These are phyloP conservation scores for Suillus plorans DNA, from an alignment of 768 basidiomycete species.

Conservation along the genomic window DNA sequence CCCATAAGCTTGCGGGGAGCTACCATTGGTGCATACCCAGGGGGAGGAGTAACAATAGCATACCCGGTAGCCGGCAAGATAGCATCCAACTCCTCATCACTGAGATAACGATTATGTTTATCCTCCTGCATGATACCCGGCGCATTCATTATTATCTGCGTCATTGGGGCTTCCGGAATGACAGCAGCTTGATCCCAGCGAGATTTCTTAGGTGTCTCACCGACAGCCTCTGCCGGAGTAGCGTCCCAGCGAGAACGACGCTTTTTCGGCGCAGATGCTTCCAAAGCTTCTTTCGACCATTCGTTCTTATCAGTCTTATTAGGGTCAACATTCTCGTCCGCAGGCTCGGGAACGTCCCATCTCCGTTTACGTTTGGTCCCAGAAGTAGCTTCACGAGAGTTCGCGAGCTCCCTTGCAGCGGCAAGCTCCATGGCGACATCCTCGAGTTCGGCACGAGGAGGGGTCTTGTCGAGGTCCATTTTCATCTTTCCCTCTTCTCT, in stretches of 20 bases:
- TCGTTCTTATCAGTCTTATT: constrained; percentile 59
- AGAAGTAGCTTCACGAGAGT: constrained; percentile 40
- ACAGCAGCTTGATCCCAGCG: constrained; percentile 97
- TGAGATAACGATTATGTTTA: constrained; percentile 93
- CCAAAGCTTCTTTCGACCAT: constrained; percentile 76
- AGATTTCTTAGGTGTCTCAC: constrained; percentile 83
- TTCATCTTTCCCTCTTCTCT: constrained; percentile 71
- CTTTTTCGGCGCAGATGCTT: constrained; percentile 80
- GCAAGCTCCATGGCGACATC: constrained; percentile 71
- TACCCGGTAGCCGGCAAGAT: constrained; percentile 88
- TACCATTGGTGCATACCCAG: constrained; percentile 84
- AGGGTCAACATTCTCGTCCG: constrained; percentile 66
- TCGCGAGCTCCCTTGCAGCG: constrained; percentile 40
- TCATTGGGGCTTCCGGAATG: constrained; percentile 66
- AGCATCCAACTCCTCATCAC: constrained; percentile 93
- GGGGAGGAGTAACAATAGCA: constrained; percentile 88
- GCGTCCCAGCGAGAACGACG: constrained; percentile 97
- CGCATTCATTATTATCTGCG: constrained; percentile 85
- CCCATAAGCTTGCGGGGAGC: constrained; percentile 64
- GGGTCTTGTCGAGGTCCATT: constrained; percentile 91
- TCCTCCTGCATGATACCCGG: constrained; percentile 85
- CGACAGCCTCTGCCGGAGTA: constrained; percentile 67
- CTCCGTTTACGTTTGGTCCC: constrained; percentile 73
- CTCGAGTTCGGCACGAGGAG: constrained; percentile 77
- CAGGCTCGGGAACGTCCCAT: constrained; percentile 70